phyloP scores from a whole-genome alignment of 2,329 filamentous ascomycete genomes.

The Fusarium sp. region DNA sequence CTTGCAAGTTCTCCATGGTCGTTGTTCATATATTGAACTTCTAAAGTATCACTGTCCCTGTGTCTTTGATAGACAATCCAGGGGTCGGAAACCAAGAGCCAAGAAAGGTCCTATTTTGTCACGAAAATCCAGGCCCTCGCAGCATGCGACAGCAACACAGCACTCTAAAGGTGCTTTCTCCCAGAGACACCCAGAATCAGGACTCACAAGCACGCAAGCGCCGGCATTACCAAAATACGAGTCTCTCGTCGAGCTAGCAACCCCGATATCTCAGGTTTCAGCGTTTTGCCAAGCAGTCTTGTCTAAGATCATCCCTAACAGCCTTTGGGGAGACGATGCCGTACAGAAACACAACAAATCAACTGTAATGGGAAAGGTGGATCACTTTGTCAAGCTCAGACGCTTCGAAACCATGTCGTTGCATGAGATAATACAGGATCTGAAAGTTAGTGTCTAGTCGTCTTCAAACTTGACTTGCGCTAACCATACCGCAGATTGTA shows the following conservation, averaged over 20 bases:
- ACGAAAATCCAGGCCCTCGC: constrained; percentile 12
- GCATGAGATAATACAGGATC: constrained; percentile 80
- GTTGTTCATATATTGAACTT: constrained; percentile 85
- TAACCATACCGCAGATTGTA: constrained; percentile 66
- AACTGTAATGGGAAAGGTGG: constrained; percentile 76
- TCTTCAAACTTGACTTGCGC: neutral
- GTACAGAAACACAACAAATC: constrained; percentile 71
- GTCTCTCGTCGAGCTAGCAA: constrained; percentile 77
- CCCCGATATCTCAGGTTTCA: constrained; percentile 78
- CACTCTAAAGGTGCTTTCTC: constrained; percentile 30
- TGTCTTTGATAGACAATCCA: constrained; percentile 44
- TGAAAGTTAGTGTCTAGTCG: constrained; percentile 71
- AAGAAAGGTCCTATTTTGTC: constrained; percentile 17
- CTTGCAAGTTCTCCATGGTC: constrained; percentile 78
- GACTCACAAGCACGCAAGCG: constrained; percentile 13
- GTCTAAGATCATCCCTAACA: constrained; percentile 78
- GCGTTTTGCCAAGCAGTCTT: constrained; percentile 88
- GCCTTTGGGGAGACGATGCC: constrained; percentile 78
- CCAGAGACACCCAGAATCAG: constrained; percentile 24
- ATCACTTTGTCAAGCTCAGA: constrained; percentile 82
- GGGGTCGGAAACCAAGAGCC: constrained; percentile 8
- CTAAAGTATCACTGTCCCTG: constrained; percentile 85
- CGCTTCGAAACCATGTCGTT: constrained; percentile 86
- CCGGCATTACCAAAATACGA: constrained; percentile 39
- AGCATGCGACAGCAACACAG: neutral